phyloP scores from a whole-genome alignment of 2,329 filamentous ascomycete genomes.

The Exophiala oligosperma region DNA sequence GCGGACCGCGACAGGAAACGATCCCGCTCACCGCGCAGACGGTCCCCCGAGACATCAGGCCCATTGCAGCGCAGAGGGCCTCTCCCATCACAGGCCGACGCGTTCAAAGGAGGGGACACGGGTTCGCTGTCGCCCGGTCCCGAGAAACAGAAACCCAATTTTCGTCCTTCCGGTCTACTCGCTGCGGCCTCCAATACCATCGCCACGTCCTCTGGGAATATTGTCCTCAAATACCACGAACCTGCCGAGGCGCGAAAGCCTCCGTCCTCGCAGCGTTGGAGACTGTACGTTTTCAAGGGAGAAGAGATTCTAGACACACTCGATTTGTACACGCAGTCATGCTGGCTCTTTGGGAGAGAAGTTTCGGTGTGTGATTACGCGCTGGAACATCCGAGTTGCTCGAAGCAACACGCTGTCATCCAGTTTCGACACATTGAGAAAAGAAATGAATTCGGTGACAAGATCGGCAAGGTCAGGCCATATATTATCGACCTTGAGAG shows the following conservation, averaged over 20 bases:
- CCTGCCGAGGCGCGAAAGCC: constrained; percentile 90
- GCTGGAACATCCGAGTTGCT: constrained; percentile 87
- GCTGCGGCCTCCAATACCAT: constrained; percentile 87
- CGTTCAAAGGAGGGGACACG: constrained; percentile 38
- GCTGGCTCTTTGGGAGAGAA: constrained; percentile 89
- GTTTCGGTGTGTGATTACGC: constrained; percentile 75
- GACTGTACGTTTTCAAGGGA: constrained; percentile 89
- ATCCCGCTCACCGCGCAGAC: constrained; percentile 22
- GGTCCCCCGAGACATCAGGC: constrained; percentile 9
- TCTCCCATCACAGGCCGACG: constrained; percentile 48
- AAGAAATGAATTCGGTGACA: constrained; percentile 83
- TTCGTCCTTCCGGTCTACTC: constrained; percentile 73
- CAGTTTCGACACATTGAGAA: constrained; percentile 87
- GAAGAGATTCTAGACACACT: constrained; percentile 78
- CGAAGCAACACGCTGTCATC: constrained; percentile 92
- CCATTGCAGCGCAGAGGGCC: constrained; percentile 30
- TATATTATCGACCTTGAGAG: constrained; percentile 94
- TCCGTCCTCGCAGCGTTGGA: constrained; percentile 75
- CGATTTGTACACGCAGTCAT: constrained; percentile 72
- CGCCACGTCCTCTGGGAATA: constrained; percentile 59
- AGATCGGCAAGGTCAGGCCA: constrained; percentile 73
- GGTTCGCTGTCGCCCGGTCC: constrained; percentile 35
- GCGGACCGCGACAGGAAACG: constrained; percentile 5
- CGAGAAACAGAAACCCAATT: constrained; percentile 87
- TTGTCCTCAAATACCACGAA: constrained; percentile 94